Evolutionary conservation across 768 basidiomycete species (phyloP), one percentile per base, ranked within the genome.

Genomic region (Mycena pura): DNA sequence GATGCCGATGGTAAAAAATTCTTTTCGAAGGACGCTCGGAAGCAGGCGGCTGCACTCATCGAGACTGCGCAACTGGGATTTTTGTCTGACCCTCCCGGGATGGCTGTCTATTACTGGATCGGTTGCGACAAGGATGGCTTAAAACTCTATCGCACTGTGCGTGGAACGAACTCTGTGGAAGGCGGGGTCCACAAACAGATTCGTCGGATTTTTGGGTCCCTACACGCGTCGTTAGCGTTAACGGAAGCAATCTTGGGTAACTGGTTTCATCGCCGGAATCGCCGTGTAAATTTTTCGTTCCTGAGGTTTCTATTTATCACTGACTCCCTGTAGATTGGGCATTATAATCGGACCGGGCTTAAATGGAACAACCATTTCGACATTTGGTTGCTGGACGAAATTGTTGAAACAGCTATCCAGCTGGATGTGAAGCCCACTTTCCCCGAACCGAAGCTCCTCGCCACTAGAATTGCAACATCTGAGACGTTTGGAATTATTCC

Each of bases 321-420:
- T 21, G 3, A 29, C 5, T 5, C 10, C 34, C 19, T 21, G 36
- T 54, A 66, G 65, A 59, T 67, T 36, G 66, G 66, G 14, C 51
- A 64, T 44, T 47, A 46, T 15, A 67, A 67, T 39, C 63, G 62
- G n/a, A 63, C 57, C 9, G 58, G 50, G 5, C 24, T 14, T 5
- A 38, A 40, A 27, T 64, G 36, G 51, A 24, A 22, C 27, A 53
- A 52, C 25, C 57, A 66, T 22, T 63, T 63, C 36, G 65, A 63
- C 31, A 51, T 57, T 10, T 67, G 66, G 66, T 9, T 64, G 19
- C 44, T 55, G 3, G 63, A 67, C 53, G 66, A 67, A 15, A 64
- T 67, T 15, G 53, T 60, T 28, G 66, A 67, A 43, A 47, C 56
- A 2, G 45, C 66, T 3, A 36, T 56, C n/a, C 28, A 19, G 14